Percentiles rank a stretch among this genome's conserved stretches.
Conservation (phyloP, 805 yeast genomes). For the Scheffersomyces lignosus region DNA sequence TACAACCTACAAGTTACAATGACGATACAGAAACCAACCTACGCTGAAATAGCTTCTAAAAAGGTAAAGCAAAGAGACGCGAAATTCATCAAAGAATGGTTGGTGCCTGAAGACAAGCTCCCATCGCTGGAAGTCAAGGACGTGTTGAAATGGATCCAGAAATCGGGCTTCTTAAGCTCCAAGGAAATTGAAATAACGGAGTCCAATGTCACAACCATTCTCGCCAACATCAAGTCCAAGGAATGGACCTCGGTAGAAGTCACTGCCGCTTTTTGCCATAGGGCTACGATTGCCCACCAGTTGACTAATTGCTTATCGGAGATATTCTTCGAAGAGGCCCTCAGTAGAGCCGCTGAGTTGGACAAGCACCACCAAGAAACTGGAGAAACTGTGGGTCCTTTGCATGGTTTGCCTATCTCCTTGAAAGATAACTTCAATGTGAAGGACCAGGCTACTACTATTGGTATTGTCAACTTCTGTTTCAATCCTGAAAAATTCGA, state of each 20-base stretch:
- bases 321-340: slow-evolving; percentile 31
- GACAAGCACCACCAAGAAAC: slow-evolving; percentile 19
- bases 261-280: slow-evolving; percentile 54
- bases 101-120: slow-evolving; percentile 29
- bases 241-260: slow-evolving; percentile 46
- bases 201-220: slow-evolving; percentile 24
- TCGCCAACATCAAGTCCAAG: slow-evolving; percentile 24
- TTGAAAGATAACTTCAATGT: slow-evolving; percentile 47
- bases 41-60: slow-evolving; percentile 40
- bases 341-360: slow-evolving; percentile 21
- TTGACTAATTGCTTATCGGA: slow-evolving; percentile 42
- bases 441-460: slow-evolving; percentile 47
- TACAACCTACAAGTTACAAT: too few species aligned
- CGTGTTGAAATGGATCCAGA: slow-evolving; percentile 36
- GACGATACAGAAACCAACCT: slow-evolving; percentile 11
- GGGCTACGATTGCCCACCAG: slow-evolving; percentile 61
- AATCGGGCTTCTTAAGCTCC: slow-evolving; percentile 32
- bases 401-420: slow-evolving; percentile 32
- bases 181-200: slow-evolving; percentile 43
- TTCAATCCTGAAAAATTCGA: slow-evolving; percentile 33
- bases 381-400: slow-evolving; percentile 22
- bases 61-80: slow-evolving; percentile 43
- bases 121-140: slow-evolving; percentile 35
- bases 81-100: slow-evolving; percentile 48
- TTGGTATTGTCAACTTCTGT: slow-evolving; percentile 50